These are phyloP conservation scores for Colletotrichum ledebouriae DNA, from an alignment of 2,329 filamentous ascomycete species.

Conservation along the genomic window DNA sequence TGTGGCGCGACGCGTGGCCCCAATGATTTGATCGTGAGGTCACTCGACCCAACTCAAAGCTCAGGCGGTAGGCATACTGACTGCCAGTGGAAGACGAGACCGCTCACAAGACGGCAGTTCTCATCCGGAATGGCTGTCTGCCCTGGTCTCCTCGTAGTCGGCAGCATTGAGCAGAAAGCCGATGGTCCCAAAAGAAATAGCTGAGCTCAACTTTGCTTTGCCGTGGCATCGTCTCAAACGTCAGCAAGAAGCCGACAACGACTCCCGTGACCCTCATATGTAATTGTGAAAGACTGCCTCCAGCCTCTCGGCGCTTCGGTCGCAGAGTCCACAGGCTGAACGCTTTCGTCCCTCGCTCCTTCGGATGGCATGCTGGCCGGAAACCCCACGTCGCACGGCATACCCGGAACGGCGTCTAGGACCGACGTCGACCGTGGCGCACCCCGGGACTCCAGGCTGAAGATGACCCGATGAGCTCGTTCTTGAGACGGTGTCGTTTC, in stretches of 20 bases:
- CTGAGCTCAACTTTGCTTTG: too few relatives aligned
- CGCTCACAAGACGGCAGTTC: not conserved
- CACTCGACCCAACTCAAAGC: constrained; percentile 5
- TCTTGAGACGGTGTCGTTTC: constrained; percentile 4
- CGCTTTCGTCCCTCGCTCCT: not conserved
- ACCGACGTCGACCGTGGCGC: not conserved
- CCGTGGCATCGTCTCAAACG: too few relatives aligned
- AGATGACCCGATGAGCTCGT: not conserved
- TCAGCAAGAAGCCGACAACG: too few relatives aligned
- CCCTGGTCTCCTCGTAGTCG: not conserved
- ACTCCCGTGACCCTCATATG: too few relatives aligned
- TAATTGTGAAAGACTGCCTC: too few relatives aligned
- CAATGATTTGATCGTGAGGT: constrained; percentile 10
- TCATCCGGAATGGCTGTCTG: not conserved
- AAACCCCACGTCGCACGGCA: constrained; percentile 14
- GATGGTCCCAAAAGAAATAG: not conserved
- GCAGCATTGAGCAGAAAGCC: constrained; percentile 1
- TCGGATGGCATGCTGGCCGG: constrained; percentile 6
- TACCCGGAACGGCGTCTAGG: constrained; percentile 11
- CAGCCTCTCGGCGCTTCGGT: constrained; percentile 2
- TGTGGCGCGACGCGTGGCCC: constrained; percentile 15
- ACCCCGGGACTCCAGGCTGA: not conserved
- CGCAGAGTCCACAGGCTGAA: not conserved
- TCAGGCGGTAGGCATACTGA: not conserved
- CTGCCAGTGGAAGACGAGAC: not conserved